These are phyloP conservation scores for Trichoderma harzianum DNA, from an alignment of 2,329 filamentous ascomycete genomes.

Conservation along the genomic window DNA sequence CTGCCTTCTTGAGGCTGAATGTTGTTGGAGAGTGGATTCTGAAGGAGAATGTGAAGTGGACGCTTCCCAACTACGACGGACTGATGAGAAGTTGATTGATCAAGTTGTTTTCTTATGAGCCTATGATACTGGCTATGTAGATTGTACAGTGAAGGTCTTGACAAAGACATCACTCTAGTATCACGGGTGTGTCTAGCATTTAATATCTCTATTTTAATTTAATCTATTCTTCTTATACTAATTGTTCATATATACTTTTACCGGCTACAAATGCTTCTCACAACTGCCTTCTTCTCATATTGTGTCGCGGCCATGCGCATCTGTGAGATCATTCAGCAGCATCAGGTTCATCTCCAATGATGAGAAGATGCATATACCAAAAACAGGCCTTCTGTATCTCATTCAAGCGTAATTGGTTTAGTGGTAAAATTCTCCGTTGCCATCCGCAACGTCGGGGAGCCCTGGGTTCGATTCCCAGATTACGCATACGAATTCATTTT, in stretches of 20 bases:
- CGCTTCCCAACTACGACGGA: background rate
- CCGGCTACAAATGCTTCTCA: background rate
- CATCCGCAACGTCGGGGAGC: conserved; percentile 32
- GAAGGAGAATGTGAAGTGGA: background rate
- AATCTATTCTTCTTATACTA: background rate
- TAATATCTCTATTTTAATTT: background rate
- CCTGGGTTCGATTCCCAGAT: conserved; percentile 35
- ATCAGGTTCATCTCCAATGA: background rate
- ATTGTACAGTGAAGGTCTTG: background rate
- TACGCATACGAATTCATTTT: conserved; percentile 22
- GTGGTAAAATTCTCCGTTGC: conserved; percentile 33
- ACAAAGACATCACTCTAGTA: background rate
- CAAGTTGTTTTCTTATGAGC: background rate
- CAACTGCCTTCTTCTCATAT: background rate
- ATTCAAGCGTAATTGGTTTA: conserved; percentile 27
- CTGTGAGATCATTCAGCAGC: background rate
- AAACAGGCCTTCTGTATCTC: background rate
- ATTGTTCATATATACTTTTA: accelerated
- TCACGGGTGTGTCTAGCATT: background rate
- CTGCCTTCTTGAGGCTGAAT: background rate
- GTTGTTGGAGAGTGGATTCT: background rate
- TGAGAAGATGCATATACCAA: background rate
- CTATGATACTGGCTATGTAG: background rate
- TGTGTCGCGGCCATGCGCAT: no score
- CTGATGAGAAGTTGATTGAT: background rate